phyloP scores from a whole-genome alignment of 176 grass and related monocot species.

The Avena atlantica region DNA sequence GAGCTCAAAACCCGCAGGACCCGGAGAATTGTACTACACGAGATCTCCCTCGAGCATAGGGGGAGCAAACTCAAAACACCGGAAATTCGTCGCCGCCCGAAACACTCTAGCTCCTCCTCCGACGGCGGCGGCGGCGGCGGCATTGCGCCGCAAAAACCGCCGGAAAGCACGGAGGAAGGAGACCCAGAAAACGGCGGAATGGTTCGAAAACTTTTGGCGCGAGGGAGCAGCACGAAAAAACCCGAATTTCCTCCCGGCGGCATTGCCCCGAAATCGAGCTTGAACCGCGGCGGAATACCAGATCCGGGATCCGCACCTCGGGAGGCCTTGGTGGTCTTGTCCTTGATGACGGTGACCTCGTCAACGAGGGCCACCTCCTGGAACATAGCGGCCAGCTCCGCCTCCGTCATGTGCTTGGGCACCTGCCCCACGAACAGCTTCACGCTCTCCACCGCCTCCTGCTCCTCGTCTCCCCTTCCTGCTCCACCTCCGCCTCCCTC shows the following conservation, averaged over 20 bases:
- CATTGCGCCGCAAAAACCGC: constrained; percentile 24
- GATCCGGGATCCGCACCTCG: constrained; percentile 79
- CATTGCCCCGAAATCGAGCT: constrained; percentile 42
- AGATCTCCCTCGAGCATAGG: constrained; percentile 41
- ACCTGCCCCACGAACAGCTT: constrained; percentile 92
- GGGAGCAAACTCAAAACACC: not conserved
- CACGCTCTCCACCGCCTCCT: constrained; percentile 63
- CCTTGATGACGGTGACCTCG: constrained; percentile 96
- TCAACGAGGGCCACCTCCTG: constrained; percentile 84
- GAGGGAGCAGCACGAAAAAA: not conserved
- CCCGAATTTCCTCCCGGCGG: constrained; percentile 4
- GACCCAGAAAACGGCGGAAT: not conserved
- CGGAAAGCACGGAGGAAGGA: not conserved
- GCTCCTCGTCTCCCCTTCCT: not conserved
- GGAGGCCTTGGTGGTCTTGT: constrained; percentile 91
- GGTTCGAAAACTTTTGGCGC: not conserved
- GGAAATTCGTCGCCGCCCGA: not conserved
- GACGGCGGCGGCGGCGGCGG: not conserved
- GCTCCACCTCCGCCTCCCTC: not conserved
- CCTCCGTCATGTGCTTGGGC: constrained; percentile 76
- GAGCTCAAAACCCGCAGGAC: not conserved
- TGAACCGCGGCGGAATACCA: not conserved
- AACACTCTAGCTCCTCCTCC: not conserved
- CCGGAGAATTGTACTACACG: not conserved
- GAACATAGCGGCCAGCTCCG: constrained; percentile 76